phyloP scores from a whole-genome alignment of 495 filamentous ascomycete species.

The Podospora anserina region DNA sequence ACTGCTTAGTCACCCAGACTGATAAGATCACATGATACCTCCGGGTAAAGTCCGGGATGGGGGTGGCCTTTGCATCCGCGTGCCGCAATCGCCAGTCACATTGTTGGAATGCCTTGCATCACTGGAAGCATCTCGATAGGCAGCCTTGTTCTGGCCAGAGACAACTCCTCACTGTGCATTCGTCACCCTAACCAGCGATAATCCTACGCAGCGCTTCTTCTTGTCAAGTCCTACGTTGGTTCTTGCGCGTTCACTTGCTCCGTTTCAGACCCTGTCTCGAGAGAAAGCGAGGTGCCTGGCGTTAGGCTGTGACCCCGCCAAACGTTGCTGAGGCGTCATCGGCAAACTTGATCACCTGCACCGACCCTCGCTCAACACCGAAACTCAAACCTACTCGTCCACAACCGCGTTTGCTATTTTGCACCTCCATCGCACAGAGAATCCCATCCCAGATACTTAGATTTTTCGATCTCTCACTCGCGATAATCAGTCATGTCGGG shows the following conservation, averaged over 20 bases:
- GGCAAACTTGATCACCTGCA: slow-evolving; percentile 28
- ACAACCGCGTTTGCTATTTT: background rate
- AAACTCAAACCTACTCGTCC: slow-evolving; percentile 3
- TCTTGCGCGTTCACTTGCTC: background rate
- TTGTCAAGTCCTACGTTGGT: background rate
- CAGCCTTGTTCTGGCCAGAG: slow-evolving; percentile 21
- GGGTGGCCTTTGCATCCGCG: slow-evolving; percentile 3
- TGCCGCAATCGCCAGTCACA: slow-evolving; percentile 13
- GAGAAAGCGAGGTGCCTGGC: slow-evolving; percentile 12
- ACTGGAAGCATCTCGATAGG: slow-evolving; percentile 23
- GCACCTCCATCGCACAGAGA: background rate
- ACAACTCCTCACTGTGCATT: slow-evolving; percentile 9
- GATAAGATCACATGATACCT: slow-evolving; percentile 24
- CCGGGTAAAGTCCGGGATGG: slow-evolving; percentile 20
- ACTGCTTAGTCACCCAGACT: background rate
- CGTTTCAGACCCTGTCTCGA: background rate
- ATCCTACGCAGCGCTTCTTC: background rate
- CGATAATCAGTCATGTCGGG: slow-evolving; percentile 48
- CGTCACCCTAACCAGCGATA: slow-evolving; percentile 6
- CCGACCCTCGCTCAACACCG: slow-evolving; percentile 14
- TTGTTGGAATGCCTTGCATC: slow-evolving; percentile 25
- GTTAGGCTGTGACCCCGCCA: slow-evolving; percentile 31
- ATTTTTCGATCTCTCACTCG: slow-evolving; percentile 1
- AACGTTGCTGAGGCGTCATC: slow-evolving; percentile 33
- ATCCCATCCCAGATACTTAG: background rate